Base-by-base conservation (phyloP, 768 basidiomycete genomes). In the Arthromyces matolae region DNA sequence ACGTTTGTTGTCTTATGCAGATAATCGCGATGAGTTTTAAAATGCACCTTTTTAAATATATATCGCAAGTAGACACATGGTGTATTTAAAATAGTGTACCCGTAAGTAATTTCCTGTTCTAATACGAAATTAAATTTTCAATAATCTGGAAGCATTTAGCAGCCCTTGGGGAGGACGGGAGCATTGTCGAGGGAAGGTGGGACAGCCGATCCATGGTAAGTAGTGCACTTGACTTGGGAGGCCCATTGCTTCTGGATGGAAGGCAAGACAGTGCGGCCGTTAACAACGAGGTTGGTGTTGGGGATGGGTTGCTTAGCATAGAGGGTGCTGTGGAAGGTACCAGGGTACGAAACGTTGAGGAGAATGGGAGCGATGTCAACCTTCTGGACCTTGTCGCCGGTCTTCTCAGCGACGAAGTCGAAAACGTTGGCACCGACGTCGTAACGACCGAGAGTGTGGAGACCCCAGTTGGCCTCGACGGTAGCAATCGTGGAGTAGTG, bases 401-500 rank as follows among this genome's bases (percentile, higher is more conserved):
- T 76, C 4, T 58, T 49, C 37, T 71, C 51, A 5, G 76, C 79
- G 38, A 84, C 78, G 40, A 80, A 63, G 19, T 61, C 48, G 63
- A 76, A 81, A 49, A 83, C 80, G 55, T 83, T 81, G 45, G 65
- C 68, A 63, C 46, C 53, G 25, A 48, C 46, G 32, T 54, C 53
- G 45, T 46, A 54, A 8, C 82, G 75, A n/a, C 82, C 83, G 23
- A 84, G 78, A 13, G 77, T 79, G 23, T 73, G 74, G 29, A 85
- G 77, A 5, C 65, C 64, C 82, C 83, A 84, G 64, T 85, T 85
- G 24, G 73, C 71, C 62, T 83, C 61, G 16, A 83, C 71, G 23
- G 81, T 79, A 10, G 75, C 71, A 42, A 83, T 66, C 36, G 65
- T 57, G 1, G 80, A 81, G 64, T 82, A 84, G 61, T 85, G 83